Conservation (phyloP, 352 stramenopile genomes). For the Phytophthora pini region DNA sequence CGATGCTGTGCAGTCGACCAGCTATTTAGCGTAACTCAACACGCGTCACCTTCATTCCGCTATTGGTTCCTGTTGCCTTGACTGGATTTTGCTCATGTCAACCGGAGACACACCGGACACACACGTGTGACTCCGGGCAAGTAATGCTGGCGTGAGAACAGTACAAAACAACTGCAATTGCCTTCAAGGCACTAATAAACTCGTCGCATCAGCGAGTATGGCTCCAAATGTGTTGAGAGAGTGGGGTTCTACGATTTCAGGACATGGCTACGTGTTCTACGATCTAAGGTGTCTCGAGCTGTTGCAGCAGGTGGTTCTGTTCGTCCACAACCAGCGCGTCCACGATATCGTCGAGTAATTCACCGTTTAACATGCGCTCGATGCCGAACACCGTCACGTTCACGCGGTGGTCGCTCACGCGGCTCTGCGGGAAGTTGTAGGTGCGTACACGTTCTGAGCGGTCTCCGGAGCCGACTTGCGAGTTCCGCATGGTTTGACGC, state of each 20-base stretch:
- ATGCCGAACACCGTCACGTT: constrained; percentile 91
- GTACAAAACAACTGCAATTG: constrained; percentile 12
- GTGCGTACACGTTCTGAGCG: constrained; percentile 98
- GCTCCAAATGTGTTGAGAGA: constrained; percentile 1
- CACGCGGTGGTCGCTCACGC: constrained; percentile 96
- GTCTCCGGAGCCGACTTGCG: constrained; percentile 95
- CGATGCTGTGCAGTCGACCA: not conserved
- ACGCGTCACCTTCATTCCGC: constrained; percentile 4
- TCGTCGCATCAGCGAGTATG: constrained; percentile 7
- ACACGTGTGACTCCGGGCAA: constrained; percentile 10
- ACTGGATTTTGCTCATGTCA: constrained; percentile 23
- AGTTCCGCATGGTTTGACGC: constrained; percentile 68
- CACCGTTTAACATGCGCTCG: constrained; percentile 89
- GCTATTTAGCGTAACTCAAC: constrained; percentile 40
- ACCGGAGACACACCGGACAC: constrained; percentile 8
- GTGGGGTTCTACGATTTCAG: constrained; percentile 12
- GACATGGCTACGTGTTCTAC: constrained; percentile 26
- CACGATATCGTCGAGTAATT: constrained; percentile 92
- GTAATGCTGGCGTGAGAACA: not conserved
- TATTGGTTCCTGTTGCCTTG: not conserved
- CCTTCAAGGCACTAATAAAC: constrained; percentile 13
- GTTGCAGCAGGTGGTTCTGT: constrained; percentile 77
- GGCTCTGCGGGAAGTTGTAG: constrained; percentile 98
- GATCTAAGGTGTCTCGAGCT: constrained; percentile 54
- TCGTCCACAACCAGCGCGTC: constrained; percentile 80